phyloP scores from a whole-genome alignment of 768 basidiomycete species.

The Amanita rimosa region DNA sequence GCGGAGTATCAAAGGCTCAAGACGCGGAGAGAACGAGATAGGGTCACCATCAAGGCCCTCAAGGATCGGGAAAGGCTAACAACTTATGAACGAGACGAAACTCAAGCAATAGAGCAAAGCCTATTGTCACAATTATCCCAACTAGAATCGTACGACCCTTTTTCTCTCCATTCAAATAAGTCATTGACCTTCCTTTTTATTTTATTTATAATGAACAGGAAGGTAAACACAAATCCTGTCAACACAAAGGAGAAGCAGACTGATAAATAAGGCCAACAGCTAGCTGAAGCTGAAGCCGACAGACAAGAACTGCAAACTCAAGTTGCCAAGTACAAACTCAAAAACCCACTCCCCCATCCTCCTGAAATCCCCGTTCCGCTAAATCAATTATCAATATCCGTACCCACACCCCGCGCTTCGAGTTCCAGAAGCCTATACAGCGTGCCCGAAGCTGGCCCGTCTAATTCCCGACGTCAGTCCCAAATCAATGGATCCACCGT shows the following conservation, averaged over 20 bases:
- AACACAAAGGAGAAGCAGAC: neutral
- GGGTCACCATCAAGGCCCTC: conserved; percentile 19
- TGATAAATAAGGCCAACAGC: conserved; percentile 3
- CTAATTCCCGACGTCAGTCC: conserved; percentile 1
- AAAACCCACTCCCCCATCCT: conserved; percentile 7
- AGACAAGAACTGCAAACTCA: neutral
- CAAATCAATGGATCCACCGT: conserved; percentile 1
- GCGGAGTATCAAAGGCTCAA: conserved; percentile 27
- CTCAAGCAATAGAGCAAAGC: conserved; percentile 23
- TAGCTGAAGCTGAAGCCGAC: neutral
- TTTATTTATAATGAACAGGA: neutral
- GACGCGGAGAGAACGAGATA: conserved; percentile 20
- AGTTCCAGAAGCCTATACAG: conserved; percentile 1
- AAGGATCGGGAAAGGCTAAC: conserved; percentile 16
- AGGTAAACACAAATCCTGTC: conserved; percentile 2
- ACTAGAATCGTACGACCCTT: conserved; percentile 18
- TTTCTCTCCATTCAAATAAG: neutral
- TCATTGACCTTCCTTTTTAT: neutral
- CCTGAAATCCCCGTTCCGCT: conserved; percentile 4
- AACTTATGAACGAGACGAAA: conserved; percentile 21
- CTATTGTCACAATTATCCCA: conserved; percentile 20
- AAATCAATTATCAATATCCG: neutral
- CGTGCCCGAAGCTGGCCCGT: conserved; percentile 1
- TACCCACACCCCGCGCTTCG: neutral
- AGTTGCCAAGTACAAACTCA: conserved; percentile 2